Base-by-base conservation (phyloP, 2,329 filamentous ascomycete species). In the Penicillium griseofulvum region DNA sequence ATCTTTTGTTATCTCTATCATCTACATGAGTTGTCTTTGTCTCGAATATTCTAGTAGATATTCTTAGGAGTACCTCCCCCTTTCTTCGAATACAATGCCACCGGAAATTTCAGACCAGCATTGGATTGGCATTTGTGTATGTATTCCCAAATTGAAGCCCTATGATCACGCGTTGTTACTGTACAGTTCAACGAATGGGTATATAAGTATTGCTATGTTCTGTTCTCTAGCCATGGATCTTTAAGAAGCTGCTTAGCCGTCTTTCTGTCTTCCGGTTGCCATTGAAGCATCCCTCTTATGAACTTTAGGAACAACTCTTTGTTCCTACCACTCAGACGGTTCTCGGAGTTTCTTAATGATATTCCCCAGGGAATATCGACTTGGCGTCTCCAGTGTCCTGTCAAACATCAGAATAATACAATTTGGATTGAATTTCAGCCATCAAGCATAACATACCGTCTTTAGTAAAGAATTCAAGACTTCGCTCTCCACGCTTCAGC, bases 391-490 rank as follows among this genome's bases (percentile, higher is more conserved):
- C 57, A 59, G 14, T 58, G 31, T 16, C 56, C 56, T 58, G 19
- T 54, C 38, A 50, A 19, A 16, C 7, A 39, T 39, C 38, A 39
- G 19, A 24, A 24, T 7, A 2, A 16, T 22, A 24, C 5, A 9
- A 24, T 24, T 39, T 16, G 2, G 14, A 24, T 9, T 24, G 1
- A 1, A 14, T 5, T 22, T 39, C 6, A 22, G 11, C 12, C 19
- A 3, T 51, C 9, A 44, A 45, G 28, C 26, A 16, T 22, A 12
- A 52, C 52, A 51, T 66, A 75, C 75, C 74, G 37, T 71, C 59
- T n/a, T 71, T 62, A 2, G 72, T 67, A 52, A 78, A 78, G 60
- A 76, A 79, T 49, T 75, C 74, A 38, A 60, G 57, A 17, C 65
- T 76, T 26, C 59, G 58, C 26, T 63, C 64, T 7, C 73, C 73